Percentiles rank a stretch among this genome's conserved stretches.
These are phyloP conservation scores for Thalassiosira mediterranea DNA, from an alignment of 352 stramenopile genomes.

Conservation along the genomic window DNA sequence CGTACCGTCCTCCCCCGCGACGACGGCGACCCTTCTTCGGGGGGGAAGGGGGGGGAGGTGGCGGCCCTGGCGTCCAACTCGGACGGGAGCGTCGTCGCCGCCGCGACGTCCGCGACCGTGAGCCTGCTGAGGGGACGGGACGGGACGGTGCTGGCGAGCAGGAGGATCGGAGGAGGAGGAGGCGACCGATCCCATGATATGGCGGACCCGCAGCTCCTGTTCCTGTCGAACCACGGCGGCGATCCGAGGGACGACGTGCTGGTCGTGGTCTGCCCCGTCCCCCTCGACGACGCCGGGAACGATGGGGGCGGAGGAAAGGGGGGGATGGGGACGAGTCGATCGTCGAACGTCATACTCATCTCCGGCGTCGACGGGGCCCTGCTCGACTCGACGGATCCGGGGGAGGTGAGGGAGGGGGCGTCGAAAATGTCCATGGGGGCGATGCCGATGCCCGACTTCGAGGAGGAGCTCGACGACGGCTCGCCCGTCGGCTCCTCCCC, in stretches of 20 bases:
- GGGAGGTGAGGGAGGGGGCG: conserved; percentile 45
- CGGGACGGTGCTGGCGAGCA: conserved; percentile 65
- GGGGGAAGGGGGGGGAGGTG: conserved; percentile 44
- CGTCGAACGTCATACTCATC: conserved; percentile 61
- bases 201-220: conserved; percentile 16
- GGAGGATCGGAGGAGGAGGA: conserved; percentile 41
- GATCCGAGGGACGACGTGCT: conserved; percentile 37
- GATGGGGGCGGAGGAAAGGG: too few relatives aligned
- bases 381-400: conserved; percentile 60
- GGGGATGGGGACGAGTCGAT: conserved; percentile 4
- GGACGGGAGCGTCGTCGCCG: conserved; percentile 60
- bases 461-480: not conserved
- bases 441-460: conserved; percentile 10
- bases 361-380: conserved; percentile 65
- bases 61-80: conserved; percentile 60
- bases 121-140: conserved; percentile 64
- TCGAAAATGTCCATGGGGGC: conserved; percentile 59
- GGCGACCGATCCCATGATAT: not conserved
- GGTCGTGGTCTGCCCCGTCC: conserved; percentile 39
- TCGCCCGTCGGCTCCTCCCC: not conserved
- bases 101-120: conserved; percentile 60
- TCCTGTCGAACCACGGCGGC: conserved; percentile 11
- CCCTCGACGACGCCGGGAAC: conserved; percentile 5
- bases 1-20: not conserved
- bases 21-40: conserved; percentile 36